A percentile compares a stretch with the other conserved stretches of the same genome.
Evolutionary conservation across 345 rosid species (phyloP).

Genomic region (Kernera saxatilis): DNA sequence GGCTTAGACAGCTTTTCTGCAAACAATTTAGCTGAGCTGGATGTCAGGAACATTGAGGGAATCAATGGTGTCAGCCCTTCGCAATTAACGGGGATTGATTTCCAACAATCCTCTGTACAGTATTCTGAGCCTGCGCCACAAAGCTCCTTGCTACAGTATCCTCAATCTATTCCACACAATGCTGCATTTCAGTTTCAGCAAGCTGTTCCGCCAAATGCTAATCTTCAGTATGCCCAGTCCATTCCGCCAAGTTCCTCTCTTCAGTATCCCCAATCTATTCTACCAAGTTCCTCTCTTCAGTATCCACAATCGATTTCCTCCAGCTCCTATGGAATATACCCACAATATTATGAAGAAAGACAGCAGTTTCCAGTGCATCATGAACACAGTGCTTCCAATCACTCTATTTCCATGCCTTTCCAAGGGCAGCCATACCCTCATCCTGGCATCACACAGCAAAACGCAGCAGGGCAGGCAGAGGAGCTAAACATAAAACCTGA

Average conservation of each 20-base stretch:
- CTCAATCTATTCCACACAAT: constrained; percentile 39
- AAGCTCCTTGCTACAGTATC: constrained; percentile 44
- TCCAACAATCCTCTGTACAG: constrained; percentile 37
- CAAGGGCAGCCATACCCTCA: constrained; percentile 37
- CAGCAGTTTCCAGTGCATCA: constrained; percentile 40
- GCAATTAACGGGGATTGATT: constrained; percentile 31
- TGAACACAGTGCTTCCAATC: constrained; percentile 31
- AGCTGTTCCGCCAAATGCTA: constrained; percentile 23
- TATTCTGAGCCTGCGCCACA: constrained; percentile 33
- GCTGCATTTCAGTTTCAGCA: constrained; percentile 32
- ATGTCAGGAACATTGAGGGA: constrained; percentile 34
- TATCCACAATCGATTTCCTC: constrained; percentile 47
- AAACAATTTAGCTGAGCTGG: constrained; percentile 52
- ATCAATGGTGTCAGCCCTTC: constrained; percentile 36
- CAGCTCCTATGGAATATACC: constrained; percentile 41
- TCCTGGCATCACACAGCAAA: constrained; percentile 38
- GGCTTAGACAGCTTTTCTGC: constrained; percentile 47
- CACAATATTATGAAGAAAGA: constrained; percentile 43
- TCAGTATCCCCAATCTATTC: constrained; percentile 28
- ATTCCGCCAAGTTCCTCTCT: constrained; percentile 23
- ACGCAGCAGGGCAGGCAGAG: constrained; percentile 31
- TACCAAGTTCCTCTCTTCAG: constrained; percentile 18
- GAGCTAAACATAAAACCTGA: constrained; percentile 38
- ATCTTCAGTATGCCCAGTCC: constrained; percentile 23
- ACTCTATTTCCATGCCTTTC: constrained; percentile 35